Conservation (phyloP, 306 rosid species). For the Sesbania bispinosa region DNA sequence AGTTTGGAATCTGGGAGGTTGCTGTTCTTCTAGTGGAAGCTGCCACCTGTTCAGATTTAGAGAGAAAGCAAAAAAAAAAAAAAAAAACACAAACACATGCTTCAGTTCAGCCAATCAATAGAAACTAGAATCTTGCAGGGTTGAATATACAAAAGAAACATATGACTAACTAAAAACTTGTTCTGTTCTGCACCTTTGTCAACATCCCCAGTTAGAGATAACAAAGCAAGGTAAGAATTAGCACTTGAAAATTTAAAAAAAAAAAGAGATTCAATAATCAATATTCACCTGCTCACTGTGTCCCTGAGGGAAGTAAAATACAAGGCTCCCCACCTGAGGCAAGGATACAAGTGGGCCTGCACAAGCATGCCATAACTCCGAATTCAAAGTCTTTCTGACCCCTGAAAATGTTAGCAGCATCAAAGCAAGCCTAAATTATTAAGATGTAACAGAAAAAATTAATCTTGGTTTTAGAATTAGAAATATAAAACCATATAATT, state of each 20-base stretch:
- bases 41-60: slow-evolving; percentile 65
- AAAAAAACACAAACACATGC: background rate
- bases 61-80: background rate
- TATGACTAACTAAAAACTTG: background rate
- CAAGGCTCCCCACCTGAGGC: slow-evolving; percentile 87
- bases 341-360: slow-evolving; percentile 93
- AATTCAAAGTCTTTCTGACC: slow-evolving; percentile 63
- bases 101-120: slow-evolving; percentile 21
- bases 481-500: background rate
- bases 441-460: background rate
- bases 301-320: slow-evolving; percentile 95
- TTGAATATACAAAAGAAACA: background rate
- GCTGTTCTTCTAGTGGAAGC: slow-evolving; percentile 87
- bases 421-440: background rate
- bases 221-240: too few relatives aligned
- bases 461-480: background rate
- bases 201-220: background rate
- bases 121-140: background rate
- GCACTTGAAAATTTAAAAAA: background rate
- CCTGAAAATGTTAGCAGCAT: slow-evolving; percentile 49
- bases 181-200: background rate
- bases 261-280: background rate
- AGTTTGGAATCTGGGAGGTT: slow-evolving; percentile 94
- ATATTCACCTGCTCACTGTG: slow-evolving; percentile 93
- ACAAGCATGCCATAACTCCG: slow-evolving; percentile 98